Evolutionary conservation across 176 grass and related monocot genomes (phyloP), one percentile per base, ranked within the genome.

Genomic region (Bothriochloa decipiens): DNA sequence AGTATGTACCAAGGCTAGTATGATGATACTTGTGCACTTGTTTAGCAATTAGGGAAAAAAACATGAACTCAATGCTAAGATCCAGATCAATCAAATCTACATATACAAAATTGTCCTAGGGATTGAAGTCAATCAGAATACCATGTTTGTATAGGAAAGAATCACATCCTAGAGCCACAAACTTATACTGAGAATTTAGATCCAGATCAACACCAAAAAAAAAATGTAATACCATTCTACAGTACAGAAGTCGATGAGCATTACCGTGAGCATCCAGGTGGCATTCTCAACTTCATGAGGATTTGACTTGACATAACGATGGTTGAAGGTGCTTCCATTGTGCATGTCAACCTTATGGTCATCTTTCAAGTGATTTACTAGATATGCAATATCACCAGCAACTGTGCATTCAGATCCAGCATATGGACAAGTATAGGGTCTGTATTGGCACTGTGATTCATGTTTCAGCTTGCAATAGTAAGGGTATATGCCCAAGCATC

Each of bases 331-430:
- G 84, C 92, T 92, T 84, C 95, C 95, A 55, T 69, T 94, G 84
- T 94, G 95, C 95, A 97, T 97, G 79, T 97, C 95, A 53, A 97
- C 95, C 83, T 97, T 97, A 81, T 97, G 95, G 87, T 94, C 95
- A 72, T 94, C 95, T 82, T 94, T 97, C 72, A 97, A 79, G 62
- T 97, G 95, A 66, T 68, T 89, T 71, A 97, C 95, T 83, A 97
- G 83, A 77, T 86, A 94, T 17, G 90, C 61, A 83, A 97, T 89
- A 80, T 91, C 92, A 84, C 95, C 95, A 72, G 90, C 61, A 52
- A 94, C 90, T 45, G 90, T 92, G 86, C 95, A 97, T 50, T 97
- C 95, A 62, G 95, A 94, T 43, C 92, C 95, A 75, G 95, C 95
- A 86, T 97, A 97, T 68, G 95, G 95, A 45, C 95, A 97, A 78